Conservation (phyloP, 345 rosid genomes). For the Rhodamnia argentea region DNA sequence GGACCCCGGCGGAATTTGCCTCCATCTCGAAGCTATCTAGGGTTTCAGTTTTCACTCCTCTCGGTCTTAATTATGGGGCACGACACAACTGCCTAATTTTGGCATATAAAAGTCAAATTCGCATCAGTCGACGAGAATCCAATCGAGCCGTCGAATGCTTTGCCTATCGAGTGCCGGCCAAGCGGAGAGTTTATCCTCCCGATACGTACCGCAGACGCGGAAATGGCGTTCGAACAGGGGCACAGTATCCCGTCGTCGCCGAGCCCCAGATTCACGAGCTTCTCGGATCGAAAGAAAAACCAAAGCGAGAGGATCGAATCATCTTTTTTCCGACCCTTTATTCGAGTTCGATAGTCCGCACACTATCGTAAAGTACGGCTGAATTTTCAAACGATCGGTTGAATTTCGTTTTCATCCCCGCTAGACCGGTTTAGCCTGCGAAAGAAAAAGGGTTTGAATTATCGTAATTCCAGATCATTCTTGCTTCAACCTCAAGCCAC, state of each 20-base stretch:
- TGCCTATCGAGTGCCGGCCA: background rate
- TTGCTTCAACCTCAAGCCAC: background rate
- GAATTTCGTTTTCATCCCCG: no score
- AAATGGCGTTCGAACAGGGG: background rate
- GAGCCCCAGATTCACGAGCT: background rate
- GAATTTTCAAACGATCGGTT: no score
- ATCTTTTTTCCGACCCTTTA: no score
- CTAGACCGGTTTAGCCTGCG: no score
- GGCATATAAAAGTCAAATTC: background rate
- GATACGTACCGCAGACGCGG: background rate
- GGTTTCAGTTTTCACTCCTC: background rate
- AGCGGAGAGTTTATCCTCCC: background rate
- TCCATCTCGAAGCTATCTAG: background rate
- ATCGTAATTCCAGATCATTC: background rate
- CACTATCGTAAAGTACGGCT: no score
- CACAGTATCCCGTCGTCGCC: background rate
- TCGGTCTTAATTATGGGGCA: background rate
- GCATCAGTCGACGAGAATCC: background rate
- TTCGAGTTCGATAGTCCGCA: no score
- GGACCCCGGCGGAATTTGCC: background rate
- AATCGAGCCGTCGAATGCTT: background rate
- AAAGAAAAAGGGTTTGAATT: background rate
- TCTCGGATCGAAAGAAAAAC: background rate
- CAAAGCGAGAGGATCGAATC: background rate
- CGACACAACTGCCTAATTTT: background rate